Evolutionary conservation across 164 flowering plant species (phyloP).

Genomic region (Chloranthus sessilifolius): DNA sequence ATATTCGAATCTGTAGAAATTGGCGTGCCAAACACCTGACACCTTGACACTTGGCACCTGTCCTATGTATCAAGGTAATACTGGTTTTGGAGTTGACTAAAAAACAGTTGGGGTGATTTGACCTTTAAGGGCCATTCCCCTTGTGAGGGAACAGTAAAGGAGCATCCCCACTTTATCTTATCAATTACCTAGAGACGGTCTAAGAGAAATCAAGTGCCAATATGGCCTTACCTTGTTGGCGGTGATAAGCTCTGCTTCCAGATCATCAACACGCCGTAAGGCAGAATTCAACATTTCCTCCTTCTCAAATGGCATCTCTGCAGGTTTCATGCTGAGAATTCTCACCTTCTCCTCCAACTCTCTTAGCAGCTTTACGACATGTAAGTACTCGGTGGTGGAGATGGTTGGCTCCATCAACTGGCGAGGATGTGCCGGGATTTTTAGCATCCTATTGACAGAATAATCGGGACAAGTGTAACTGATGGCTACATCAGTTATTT

Average conservation of each 20-base stretch:
- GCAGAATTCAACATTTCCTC: slow-evolving; percentile 89
- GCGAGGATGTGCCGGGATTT: slow-evolving; percentile 37
- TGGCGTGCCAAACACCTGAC: too few relatives aligned
- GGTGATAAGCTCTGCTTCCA: slow-evolving; percentile 85
- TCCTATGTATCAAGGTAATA: too few relatives aligned
- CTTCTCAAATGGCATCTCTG: slow-evolving; percentile 82
- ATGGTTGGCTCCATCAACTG: slow-evolving; percentile 37
- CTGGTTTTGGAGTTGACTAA: too few relatives aligned
- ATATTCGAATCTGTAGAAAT: too few relatives aligned
- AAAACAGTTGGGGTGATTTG: too few relatives aligned
- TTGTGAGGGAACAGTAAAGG: too few relatives aligned
- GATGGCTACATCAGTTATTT: slow-evolving; percentile 26
- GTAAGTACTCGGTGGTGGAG: slow-evolving; percentile 27
- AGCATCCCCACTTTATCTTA: too few relatives aligned
- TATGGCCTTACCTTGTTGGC: slow-evolving; percentile 57
- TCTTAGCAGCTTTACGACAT: slow-evolving; percentile 56
- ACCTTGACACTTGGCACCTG: too few relatives aligned
- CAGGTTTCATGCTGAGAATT: slow-evolving; percentile 61
- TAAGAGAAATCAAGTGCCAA: neutral
- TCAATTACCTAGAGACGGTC: too few relatives aligned
- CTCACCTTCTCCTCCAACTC: slow-evolving; percentile 78
- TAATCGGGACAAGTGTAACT: slow-evolving; percentile 6
- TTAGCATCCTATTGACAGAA: slow-evolving; percentile 23
- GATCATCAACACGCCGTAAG: slow-evolving; percentile 84
- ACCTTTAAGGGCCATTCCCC: too few relatives aligned